Conservation (phyloP, 2,329 filamentous ascomycete species). For the Emergomyces orientalis region DNA sequence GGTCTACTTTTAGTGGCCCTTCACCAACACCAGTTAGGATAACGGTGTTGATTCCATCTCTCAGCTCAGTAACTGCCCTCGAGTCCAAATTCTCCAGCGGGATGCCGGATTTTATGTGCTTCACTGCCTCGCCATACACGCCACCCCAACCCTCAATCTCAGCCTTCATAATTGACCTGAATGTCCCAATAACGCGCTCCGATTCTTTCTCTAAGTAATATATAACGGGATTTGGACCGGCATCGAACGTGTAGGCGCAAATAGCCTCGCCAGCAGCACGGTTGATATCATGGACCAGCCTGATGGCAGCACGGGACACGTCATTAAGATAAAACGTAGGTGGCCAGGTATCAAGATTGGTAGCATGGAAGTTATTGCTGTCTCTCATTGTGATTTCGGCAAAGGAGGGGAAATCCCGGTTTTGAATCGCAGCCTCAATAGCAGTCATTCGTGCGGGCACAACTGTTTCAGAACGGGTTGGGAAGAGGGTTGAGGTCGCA, state of each 20-base stretch:
- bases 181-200: conserved; percentile 62
- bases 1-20: conserved; percentile 70
- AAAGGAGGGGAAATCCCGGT: conserved; percentile 75
- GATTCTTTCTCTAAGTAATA: conserved; percentile 83
- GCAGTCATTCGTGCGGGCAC: conserved; percentile 74
- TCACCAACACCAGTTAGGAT: conserved; percentile 89
- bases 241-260: conserved; percentile 94
- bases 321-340: conserved; percentile 99
- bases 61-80: conserved; percentile 53
- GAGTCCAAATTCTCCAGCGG: conserved; percentile 49
- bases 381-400: conserved; percentile 91
- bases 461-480: conserved; percentile 61
- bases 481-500: conserved; percentile 79
- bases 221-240: conserved; percentile 90
- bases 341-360: conserved; percentile 87
- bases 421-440: conserved; percentile 73
- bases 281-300: conserved; percentile 85
- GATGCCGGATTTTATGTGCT: conserved; percentile 46
- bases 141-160: conserved; percentile 45
- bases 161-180: conserved; percentile 66
- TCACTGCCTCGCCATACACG: conserved; percentile 47
- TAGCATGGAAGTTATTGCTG: conserved; percentile 93
- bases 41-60: conserved; percentile 73
- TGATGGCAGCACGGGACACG: conserved; percentile 74
- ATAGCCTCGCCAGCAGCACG: conserved; percentile 65